A percentile compares a stretch with the other conserved stretches of the same genome.
Evolutionary conservation across 1,139 yeast genomes (phyloP).

Genomic region (Yamadazyma conglobata): DNA sequence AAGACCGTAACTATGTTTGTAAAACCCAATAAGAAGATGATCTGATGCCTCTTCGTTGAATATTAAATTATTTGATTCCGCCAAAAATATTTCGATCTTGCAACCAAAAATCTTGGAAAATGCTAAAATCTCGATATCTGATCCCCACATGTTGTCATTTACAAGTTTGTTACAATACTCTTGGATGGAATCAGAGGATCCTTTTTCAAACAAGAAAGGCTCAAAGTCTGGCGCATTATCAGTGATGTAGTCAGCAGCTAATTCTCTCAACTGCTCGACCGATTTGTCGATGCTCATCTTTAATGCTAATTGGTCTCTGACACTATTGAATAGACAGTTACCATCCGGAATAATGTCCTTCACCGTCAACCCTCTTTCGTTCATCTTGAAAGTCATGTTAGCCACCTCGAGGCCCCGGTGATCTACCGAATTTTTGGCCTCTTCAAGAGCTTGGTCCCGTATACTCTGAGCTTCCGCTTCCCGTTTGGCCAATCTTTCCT

Average conservation of each 20-base stretch:
- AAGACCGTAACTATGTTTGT: conserved; percentile 79
- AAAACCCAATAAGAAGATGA: conserved; percentile 71
- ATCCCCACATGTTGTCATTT: conserved; percentile 90
- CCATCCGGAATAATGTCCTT: conserved; percentile 86
- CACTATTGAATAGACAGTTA: conserved; percentile 85
- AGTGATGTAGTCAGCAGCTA: conserved; percentile 67
- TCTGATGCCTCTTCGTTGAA: conserved; percentile 56
- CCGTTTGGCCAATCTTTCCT: conserved; percentile 75
- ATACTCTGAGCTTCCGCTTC: conserved; percentile 65
- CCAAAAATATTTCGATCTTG: conserved; percentile 72
- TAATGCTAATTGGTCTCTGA: conserved; percentile 64
- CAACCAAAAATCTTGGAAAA: conserved; percentile 63
- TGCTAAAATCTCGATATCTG: conserved; percentile 88
- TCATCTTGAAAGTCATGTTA: conserved; percentile 53
- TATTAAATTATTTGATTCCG: conserved; percentile 62
- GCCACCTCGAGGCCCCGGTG: conserved; percentile 68
- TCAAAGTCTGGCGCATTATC: conserved; percentile 63
- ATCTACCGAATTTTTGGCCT: conserved; percentile 62
- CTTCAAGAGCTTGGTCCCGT: conserved; percentile 65
- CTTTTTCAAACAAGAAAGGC: conserved; percentile 83
- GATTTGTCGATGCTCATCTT: conserved; percentile 18
- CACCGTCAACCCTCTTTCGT: conserved; percentile 45
- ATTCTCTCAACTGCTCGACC: conserved; percentile 54
- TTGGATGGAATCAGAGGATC: conserved; percentile 58
- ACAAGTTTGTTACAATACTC: conserved; percentile 69